Conservation (phyloP, 177 flowering plant genomes). For the Vitis hybrid region DNA sequence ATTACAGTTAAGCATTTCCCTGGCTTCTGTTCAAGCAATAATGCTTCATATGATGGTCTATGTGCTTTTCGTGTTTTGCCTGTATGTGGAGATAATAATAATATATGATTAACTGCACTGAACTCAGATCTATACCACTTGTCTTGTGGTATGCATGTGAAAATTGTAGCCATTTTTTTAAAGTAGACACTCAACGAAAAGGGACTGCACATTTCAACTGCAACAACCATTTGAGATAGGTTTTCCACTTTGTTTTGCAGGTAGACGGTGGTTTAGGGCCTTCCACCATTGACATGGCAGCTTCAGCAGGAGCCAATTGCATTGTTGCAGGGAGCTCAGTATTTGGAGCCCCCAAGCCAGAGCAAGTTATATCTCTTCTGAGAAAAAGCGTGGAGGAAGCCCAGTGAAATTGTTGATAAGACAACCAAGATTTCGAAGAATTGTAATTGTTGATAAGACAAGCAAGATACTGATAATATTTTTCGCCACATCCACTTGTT, state of each 20-base stretch:
- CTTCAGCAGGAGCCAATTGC: constrained; percentile 94
- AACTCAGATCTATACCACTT: no score
- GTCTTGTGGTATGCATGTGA: no score
- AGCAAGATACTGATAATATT: no score
- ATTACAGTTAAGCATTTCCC: not conserved
- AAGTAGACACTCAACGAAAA: no score
- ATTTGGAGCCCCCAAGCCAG: constrained; percentile 91
- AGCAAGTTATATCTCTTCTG: constrained; percentile 72
- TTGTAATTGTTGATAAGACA: not conserved
- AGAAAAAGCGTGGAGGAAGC: constrained; percentile 60
- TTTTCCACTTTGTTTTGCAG: constrained; percentile 33
- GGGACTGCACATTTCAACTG: not conserved
- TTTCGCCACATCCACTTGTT: no score
- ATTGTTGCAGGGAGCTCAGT: constrained; percentile 98
- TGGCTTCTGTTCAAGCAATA: not conserved
- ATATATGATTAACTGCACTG: no score
- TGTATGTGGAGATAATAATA: no score
- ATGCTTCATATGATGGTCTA: no score
- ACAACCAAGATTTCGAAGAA: no score
- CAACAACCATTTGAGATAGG: not conserved
- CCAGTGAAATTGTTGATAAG: constrained; percentile 23
- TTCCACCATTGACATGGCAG: constrained; percentile 79
- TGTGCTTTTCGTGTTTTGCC: no score
- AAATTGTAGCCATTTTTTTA: no score
- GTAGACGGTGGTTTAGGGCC: constrained; percentile 99